A percentile compares a stretch with the other conserved stretches of the same genome.
phyloP scores from a whole-genome alignment of 2,329 filamentous ascomycete genomes.

The Aspergillus sergii region DNA sequence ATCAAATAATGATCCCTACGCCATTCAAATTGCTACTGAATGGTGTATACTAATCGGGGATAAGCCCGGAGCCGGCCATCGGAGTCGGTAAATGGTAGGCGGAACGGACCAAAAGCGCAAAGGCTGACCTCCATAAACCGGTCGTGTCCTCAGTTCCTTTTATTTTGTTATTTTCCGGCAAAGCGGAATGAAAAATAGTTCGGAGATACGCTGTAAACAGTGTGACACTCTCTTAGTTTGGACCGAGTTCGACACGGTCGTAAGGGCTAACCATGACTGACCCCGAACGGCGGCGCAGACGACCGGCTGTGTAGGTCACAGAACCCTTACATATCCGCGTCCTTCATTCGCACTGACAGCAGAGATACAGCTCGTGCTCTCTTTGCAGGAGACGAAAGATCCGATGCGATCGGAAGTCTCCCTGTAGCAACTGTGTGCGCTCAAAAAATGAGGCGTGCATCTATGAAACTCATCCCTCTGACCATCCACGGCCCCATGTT shows the following conservation, averaged over 20 bases:
- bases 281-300: constrained; percentile 41
- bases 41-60: background rate
- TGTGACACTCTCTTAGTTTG: background rate
- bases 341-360: constrained; percentile 13
- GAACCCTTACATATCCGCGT: background rate
- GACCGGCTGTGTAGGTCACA: constrained; percentile 48
- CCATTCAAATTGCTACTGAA: background rate
- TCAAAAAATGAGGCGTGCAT: constrained; percentile 28
- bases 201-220: background rate
- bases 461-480: constrained; percentile 17
- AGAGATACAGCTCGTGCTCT: constrained; percentile 52
- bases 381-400: constrained; percentile 65
- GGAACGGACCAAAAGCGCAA: constrained; percentile 27
- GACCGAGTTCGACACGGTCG: background rate
- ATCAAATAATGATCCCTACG: too few relatives aligned
- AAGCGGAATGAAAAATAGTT: background rate
- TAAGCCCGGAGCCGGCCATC: constrained; percentile 7
- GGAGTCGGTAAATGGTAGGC: constrained; percentile 28
- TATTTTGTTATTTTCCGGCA: background rate
- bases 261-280: constrained; percentile 24
- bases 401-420: constrained; percentile 60
- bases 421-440: constrained; percentile 63
- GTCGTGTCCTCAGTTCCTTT: background rate
- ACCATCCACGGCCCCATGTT: constrained; percentile 8
- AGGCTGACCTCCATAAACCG: constrained; percentile 9